These are phyloP conservation scores for Tricholoma saponaceum DNA, from an alignment of 768 basidiomycete genomes.

Conservation along the genomic window DNA sequence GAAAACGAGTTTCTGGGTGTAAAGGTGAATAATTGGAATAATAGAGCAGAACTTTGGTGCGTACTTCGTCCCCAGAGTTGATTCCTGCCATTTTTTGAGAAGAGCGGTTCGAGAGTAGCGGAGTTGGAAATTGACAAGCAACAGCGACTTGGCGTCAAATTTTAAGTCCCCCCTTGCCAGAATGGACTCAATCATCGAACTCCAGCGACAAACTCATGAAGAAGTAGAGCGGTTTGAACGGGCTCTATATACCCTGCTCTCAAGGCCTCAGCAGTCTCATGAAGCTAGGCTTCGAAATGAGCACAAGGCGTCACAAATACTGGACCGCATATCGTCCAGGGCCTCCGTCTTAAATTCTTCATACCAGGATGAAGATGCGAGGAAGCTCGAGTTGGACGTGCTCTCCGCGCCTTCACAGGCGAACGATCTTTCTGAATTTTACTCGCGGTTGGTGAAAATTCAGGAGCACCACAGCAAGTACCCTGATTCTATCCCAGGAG, in stretches of 20 bases:
- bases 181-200: conserved; percentile 94
- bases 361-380: conserved; percentile 74
- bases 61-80: conserved; percentile 82
- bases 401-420: conserved; percentile 56
- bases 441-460: conserved; percentile 91
- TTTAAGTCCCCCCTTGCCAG: conserved; percentile 9
- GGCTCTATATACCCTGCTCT: conserved; percentile 80
- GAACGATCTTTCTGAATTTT: conserved; percentile 89
- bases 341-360: conserved; percentile 59
- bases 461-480: conserved; percentile 96
- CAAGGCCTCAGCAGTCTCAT: conserved; percentile 59
- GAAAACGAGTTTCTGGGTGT: conserved; percentile 79
- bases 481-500: conserved; percentile 80
- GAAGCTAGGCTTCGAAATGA: conserved; percentile 69
- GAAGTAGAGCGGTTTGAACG: conserved; percentile 91
- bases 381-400: conserved; percentile 62
- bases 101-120: conserved; percentile 42
- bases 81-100: conserved; percentile 71
- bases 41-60: conserved; percentile 16
- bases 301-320: conserved; percentile 87
- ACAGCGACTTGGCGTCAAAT: conserved; percentile 12
- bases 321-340: conserved; percentile 76
- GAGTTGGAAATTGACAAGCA: conserved; percentile 49
- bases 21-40: conserved; percentile 9
- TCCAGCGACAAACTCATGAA: conserved; percentile 94